Conservation (phyloP, 257 asterid genomes). For the Solanum virginianum region DNA sequence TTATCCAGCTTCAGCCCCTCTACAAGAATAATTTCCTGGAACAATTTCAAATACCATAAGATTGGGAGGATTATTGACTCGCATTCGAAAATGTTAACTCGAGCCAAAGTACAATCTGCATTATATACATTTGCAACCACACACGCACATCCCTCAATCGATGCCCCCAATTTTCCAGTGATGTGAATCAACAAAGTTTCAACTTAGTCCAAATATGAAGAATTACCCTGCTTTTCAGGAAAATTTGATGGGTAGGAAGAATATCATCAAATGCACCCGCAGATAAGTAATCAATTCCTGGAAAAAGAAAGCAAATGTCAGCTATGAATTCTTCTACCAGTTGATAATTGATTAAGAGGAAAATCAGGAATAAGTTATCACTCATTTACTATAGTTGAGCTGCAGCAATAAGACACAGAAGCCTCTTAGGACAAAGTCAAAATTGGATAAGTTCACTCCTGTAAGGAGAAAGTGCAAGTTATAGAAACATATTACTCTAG, state of each 20-base stretch:
- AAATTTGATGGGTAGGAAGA: slow-evolving; percentile 74
- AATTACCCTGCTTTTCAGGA: slow-evolving; percentile 68
- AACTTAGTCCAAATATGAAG: not conserved
- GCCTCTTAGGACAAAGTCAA: not conserved
- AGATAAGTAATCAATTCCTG: slow-evolving; percentile 90
- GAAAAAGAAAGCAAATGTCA: slow-evolving; percentile 2
- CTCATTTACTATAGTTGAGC: not conserved
- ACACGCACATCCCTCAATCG: not conserved
- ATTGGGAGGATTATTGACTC: not conserved
- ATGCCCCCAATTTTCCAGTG: not conserved
- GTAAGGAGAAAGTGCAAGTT: not conserved
- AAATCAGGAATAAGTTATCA: not conserved
- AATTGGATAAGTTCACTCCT: not conserved
- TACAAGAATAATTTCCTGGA: slow-evolving; percentile 80
- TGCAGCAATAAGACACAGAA: not conserved
- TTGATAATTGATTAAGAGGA: not conserved
- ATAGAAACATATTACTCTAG: not conserved
- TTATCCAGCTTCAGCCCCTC: slow-evolving; percentile 87
- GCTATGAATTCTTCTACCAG: not conserved
- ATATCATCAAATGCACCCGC: slow-evolving; percentile 80
- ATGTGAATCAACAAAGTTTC: not conserved
- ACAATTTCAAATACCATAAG: not conserved
- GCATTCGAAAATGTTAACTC: not conserved
- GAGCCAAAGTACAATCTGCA: not conserved
- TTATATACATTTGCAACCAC: not conserved